Base-by-base conservation (phyloP, 2,329 filamentous ascomycete genomes). In the Stagonosporopsis vannaccii region DNA sequence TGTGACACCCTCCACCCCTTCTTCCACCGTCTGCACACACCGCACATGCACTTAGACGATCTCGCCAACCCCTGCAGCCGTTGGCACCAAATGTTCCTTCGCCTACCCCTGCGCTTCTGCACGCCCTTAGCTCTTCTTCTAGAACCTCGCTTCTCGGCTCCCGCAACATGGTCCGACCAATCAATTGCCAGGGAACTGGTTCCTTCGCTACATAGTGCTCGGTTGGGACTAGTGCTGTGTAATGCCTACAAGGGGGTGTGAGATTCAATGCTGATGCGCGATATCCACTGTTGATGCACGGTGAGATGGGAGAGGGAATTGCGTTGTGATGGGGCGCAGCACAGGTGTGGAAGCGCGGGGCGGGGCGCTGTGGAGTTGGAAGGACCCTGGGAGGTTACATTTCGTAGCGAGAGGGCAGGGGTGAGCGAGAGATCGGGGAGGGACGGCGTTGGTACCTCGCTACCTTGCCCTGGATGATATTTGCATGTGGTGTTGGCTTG, bases 31-130 rank as follows among this genome's bases (percentile, higher is more conserved):
- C 30, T n/a, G 13, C 30, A n/a, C 6, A n/a, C 30, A 5, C 15
- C 15, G 30, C 30, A 32, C 9, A 37, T 17, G 35, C 15, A 20
- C 35, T n/a, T n/a, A n/a, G n/a, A 20, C 17, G 35, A 19, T 20
- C 37, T 51, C 48, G 48, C 48, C 48, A 51, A 51, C 48, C 48
- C 48, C 25, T 51, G 40, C 40, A 25, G 30, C 47, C 47, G 47
- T 50, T 50, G 23, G 35, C 47, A 35, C 28, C 28, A 33, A 50
- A 25, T 43, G 47, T 22, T 50, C 28, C 47, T 44, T 51, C 48
- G 48, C 40, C 36, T 32, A 51, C 39, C 47, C 47, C 37, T 50
- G 47, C 11, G 9, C 37, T 50, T 25, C 13, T 25, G 25, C 25
- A 19, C 15, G 22, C 17, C n/a, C n/a, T n/a, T n/a, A 33, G 25